A percentile compares a stretch with the other conserved stretches of the same genome.
Evolutionary conservation across 495 filamentous ascomycete genomes (phyloP).

Genomic region (Aspergillus ostianus): DNA sequence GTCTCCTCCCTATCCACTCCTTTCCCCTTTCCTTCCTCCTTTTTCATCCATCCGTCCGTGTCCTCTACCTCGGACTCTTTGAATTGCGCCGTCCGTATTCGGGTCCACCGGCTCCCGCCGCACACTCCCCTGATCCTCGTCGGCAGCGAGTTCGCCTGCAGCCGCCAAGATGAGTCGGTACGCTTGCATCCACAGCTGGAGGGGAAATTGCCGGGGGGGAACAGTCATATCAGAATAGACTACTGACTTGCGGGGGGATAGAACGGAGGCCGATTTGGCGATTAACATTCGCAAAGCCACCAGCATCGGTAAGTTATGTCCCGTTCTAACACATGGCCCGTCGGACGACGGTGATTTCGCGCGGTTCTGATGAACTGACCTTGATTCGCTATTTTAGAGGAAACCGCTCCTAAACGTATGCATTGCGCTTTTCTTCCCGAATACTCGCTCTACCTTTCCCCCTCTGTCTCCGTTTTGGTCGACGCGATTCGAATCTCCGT

Average conservation of each 20-base stretch:
- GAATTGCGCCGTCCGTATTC: constrained; percentile 26
- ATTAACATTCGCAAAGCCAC: constrained; percentile 98
- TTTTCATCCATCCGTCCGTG: not conserved
- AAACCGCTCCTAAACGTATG: constrained; percentile 91
- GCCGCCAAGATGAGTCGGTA: constrained; percentile 47
- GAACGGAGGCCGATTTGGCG: constrained; percentile 88
- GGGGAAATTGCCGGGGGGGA: not conserved
- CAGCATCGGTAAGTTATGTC: constrained; percentile 61
- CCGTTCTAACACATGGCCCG: not conserved
- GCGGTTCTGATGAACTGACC: constrained; percentile 22
- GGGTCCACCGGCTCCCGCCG: constrained; percentile 23
- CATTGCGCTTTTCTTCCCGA: constrained; percentile 5
- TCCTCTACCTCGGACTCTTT: constrained; percentile 16
- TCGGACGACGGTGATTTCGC: not conserved
- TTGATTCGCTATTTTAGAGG: constrained; percentile 54
- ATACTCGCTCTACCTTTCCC: not conserved
- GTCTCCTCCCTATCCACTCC: not conserved
- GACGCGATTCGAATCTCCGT: not conserved
- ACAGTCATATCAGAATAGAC: not conserved
- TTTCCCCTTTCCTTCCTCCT: constrained; percentile 8
- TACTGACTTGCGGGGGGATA: constrained; percentile 32
- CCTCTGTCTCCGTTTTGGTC: not conserved
- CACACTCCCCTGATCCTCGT: constrained; percentile 23
- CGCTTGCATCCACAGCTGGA: constrained; percentile 11
- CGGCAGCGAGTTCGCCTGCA: constrained; percentile 20